These are phyloP conservation scores for Aspergillus sojae DNA, from an alignment of 2,329 filamentous ascomycete genomes.

Conservation along the genomic window DNA sequence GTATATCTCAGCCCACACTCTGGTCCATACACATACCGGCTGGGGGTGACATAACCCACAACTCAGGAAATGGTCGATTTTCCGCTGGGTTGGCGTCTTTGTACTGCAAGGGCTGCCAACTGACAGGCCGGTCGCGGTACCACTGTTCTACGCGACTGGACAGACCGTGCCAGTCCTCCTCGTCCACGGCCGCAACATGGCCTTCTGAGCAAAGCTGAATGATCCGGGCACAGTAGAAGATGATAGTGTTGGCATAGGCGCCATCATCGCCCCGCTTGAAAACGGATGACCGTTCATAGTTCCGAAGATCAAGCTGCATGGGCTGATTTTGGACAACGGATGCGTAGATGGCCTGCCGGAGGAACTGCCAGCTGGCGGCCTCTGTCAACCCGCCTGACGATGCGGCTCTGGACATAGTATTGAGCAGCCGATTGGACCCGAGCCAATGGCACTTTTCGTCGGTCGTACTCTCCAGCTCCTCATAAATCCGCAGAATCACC, in stretches of 20 bases:
- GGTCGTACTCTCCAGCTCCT: slow-evolving; percentile 42
- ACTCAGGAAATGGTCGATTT: slow-evolving; percentile 35
- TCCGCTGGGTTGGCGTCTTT: slow-evolving; percentile 25
- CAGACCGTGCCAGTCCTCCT: slow-evolving; percentile 27
- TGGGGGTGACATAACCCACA: slow-evolving; percentile 41
- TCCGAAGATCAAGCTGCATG: slow-evolving; percentile 41
- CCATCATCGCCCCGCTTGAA: slow-evolving; percentile 42
- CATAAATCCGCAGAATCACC: slow-evolving; percentile 53
- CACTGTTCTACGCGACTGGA: slow-evolving; percentile 32
- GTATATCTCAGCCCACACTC: background rate
- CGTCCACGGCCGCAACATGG: slow-evolving; percentile 24
- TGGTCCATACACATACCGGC: slow-evolving; percentile 28
- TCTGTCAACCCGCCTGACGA: slow-evolving; percentile 44
- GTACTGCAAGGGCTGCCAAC: slow-evolving; percentile 38
- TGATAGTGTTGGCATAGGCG: slow-evolving; percentile 41
- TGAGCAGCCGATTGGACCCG: slow-evolving; percentile 43
- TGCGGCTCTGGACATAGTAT: slow-evolving; percentile 42
- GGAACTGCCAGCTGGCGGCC: slow-evolving; percentile 46
- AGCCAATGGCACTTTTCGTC: slow-evolving; percentile 43
- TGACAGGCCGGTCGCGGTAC: slow-evolving; percentile 32
- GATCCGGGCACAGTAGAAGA: slow-evolving; percentile 44
- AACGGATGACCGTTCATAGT: slow-evolving; percentile 42
- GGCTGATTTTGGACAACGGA: slow-evolving; percentile 41
- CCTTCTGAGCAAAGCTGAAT: slow-evolving; percentile 32
- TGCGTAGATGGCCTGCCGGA: slow-evolving; percentile 47